Evolutionary conservation across 164 flowering plant genomes (phyloP).

Genomic region (Piper betle): DNA sequence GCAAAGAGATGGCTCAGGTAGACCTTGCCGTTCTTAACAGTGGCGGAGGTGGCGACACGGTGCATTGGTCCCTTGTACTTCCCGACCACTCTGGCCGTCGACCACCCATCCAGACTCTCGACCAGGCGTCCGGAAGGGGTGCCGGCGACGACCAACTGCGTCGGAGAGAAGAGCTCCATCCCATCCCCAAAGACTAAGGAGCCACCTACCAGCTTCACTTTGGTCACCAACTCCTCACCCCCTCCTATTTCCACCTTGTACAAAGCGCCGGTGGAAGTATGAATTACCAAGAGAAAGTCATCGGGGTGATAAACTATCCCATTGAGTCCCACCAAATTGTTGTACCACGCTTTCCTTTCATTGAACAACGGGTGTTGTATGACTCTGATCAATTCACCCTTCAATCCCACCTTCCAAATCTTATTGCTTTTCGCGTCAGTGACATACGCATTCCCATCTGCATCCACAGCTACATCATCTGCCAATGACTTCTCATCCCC

Average conservation of each 20-base stretch:
- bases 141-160: constrained; percentile 60
- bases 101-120: constrained; percentile 81
- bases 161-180: constrained; percentile 56
- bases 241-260: constrained; percentile 35
- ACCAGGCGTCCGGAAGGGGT: constrained; percentile 55
- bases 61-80: constrained; percentile 45
- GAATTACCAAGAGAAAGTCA: constrained; percentile 68
- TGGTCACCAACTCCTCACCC: constrained; percentile 27
- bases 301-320: constrained; percentile 85
- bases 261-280: constrained; percentile 46
- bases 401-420: constrained; percentile 69
- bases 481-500: constrained; percentile 64
- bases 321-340: constrained; percentile 46
- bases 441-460: constrained; percentile 69
- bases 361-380: constrained; percentile 54
- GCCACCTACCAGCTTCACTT: constrained; percentile 39
- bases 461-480: constrained; percentile 83
- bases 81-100: constrained; percentile 46
- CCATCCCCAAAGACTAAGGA: constrained; percentile 62
- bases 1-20: constrained; percentile 63
- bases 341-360: constrained; percentile 58
- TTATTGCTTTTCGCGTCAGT: constrained; percentile 54
- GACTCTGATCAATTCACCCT: constrained; percentile 36
- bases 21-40: constrained; percentile 74
- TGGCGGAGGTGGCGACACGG: constrained; percentile 56